Conservation (phyloP, 2,329 filamentous ascomycete genomes). For the Helminthosporium solani region DNA sequence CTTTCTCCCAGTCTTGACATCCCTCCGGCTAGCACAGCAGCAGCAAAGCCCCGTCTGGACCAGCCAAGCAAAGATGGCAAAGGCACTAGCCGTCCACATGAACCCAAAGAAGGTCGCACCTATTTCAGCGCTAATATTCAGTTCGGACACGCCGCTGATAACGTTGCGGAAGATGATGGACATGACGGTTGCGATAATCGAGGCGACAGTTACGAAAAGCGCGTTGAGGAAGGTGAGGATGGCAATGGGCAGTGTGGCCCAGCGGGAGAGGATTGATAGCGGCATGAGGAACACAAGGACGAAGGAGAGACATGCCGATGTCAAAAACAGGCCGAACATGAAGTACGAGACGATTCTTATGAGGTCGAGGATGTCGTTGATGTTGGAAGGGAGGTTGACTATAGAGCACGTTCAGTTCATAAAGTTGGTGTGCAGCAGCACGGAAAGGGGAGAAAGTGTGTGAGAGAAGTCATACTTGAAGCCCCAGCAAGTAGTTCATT, state of each 20-base stretch:
- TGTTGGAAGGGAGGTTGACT: constrained; percentile 74
- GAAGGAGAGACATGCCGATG: constrained; percentile 68
- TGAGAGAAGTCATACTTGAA: constrained; percentile 56
- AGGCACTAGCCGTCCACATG: constrained; percentile 79
- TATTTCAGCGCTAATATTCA: constrained; percentile 73
- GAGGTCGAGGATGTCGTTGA: constrained; percentile 71
- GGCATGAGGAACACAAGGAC: constrained; percentile 67
- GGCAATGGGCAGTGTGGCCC: constrained; percentile 65
- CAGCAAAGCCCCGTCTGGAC: constrained; percentile 77
- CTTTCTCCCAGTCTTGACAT: constrained; percentile 53
- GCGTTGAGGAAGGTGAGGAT: constrained; percentile 67
- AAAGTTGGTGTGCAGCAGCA: no score
- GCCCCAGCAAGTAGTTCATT: constrained; percentile 79
- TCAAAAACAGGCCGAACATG: constrained; percentile 89
- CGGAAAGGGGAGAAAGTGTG: neutral
- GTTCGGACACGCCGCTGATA: constrained; percentile 65
- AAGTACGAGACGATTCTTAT: constrained; percentile 73
- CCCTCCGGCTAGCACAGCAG: constrained; percentile 64
- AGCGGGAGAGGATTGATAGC: constrained; percentile 54
- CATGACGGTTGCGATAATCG: constrained; percentile 78
- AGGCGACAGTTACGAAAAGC: constrained; percentile 67
- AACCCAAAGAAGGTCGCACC: constrained; percentile 78
- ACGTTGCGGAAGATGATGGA: constrained; percentile 78
- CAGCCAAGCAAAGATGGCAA: constrained; percentile 66
- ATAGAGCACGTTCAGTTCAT: constrained; percentile 7